Evolutionary conservation across 768 basidiomycete species (phyloP), one percentile per base, ranked within the genome.

Genomic region (Amanita muscaria): DNA sequence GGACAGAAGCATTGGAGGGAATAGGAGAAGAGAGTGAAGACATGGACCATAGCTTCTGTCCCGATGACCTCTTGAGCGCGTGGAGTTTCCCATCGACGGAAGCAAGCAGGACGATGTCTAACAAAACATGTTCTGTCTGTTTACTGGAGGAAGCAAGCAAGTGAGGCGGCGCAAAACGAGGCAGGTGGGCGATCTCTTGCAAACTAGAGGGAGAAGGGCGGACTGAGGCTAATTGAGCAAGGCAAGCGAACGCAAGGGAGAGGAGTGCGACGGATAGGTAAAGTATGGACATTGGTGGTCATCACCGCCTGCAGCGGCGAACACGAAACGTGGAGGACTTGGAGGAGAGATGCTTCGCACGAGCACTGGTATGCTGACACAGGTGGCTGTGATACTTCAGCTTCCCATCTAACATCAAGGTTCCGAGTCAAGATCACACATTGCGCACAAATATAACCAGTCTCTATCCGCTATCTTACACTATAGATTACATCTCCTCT

Each of bases 81-180:
- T 97, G 93, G 25, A 99, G 81, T 47, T 82, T 89, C 19, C 94
- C 94, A 64, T 98, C 93, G 21, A 99, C 81, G 5, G 91, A 91
- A 1, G 92, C 88, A 9, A 94, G 76, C 14, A 99, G 77, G 21
- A 96, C 85, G 44, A 88, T 75, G 55, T 94, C 85, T 48, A 91
- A 62, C 9, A 94, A 65, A 40, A 83, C 73, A 15, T 80, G 68
- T 46, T 83, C 77, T 14, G 61, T 59, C 7, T 61, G 49, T 40
- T 59, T 51, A 44, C 58, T 57, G 9, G 51, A 24, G 15, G 45
- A 42, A 8, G 47, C 53, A 35, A 40, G 39, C 15, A 34, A 43
- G 8, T 56, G 49, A 25, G 60, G 47, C 18, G 46, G 47, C 15
- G 44, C 36, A 46, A 56, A 52, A 34, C 50, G 54, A 18, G 56